Evolutionary conservation across 116 monocot species (phyloP), one percentile per base, ranked within the genome.

Genomic region (Trichopus zeylanicus): DNA sequence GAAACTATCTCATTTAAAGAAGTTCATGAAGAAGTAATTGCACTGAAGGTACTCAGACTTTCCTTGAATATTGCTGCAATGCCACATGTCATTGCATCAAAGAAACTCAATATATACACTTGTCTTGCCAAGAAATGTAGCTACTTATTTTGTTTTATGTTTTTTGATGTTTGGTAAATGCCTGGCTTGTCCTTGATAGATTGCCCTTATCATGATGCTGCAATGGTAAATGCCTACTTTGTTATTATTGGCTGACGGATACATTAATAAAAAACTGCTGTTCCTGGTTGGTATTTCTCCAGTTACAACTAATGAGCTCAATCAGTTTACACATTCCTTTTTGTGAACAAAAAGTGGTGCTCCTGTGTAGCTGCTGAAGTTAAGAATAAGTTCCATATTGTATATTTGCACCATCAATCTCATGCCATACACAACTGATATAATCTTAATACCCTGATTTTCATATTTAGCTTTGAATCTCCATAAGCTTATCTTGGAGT

Each of bases 1-100:
- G 74, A 79, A 55, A 26, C 51, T 27, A 90, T 95, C 58, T 81
- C 83, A 31, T 95, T 95, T 66, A 67, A 70, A 59, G 81, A 87
- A 72, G 63, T 95, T 29, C 66, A 21, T 19, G 65, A 61, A 13
- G 90, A 90, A 75, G 60, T 95, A 64, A 68, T 73, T 63, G 57
- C 47, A 55, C 86, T 95, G 52, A 95, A 90, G 84, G 95, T 95
- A 76, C 7, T 34, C 12, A n/a, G 30, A 37, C 31, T 26, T 29
- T 20, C 60, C 28, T 60, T 32, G 5, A 28, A 48, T 55, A 22
- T 8, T 63, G 18, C 20, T 33, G n/a, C 3, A 6, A 38, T 38
- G 56, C 19, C 6, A 4, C 31, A 37, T 35, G 8, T 37, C 7
- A 6, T 35, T 24, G 22, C 6, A 31, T 59, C 33, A 59, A 21